Conservation (phyloP, 1,284 basidiomycete genomes). For the Gymnopus androsaceus region DNA sequence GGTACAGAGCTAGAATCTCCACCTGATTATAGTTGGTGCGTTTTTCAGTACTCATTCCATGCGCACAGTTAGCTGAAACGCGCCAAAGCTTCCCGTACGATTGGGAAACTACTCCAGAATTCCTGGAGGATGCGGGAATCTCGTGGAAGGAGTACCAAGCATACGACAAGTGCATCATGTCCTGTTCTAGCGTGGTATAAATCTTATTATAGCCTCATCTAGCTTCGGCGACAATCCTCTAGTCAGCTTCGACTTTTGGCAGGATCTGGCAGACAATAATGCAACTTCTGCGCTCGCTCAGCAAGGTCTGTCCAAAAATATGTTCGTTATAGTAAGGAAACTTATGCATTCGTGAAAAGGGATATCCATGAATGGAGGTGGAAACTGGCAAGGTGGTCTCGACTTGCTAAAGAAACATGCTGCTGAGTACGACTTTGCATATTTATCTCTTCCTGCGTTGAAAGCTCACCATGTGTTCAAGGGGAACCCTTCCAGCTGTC, state of each 20-base stretch:
- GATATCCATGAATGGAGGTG: conserved; percentile 12
- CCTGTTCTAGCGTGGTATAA: background rate
- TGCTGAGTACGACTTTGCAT: background rate
- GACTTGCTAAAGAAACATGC: conserved; percentile 12
- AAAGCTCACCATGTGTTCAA: background rate
- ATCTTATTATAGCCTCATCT: background rate
- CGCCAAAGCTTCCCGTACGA: conserved; percentile 9
- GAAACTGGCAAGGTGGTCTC: conserved; percentile 15
- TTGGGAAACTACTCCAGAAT: conserved; percentile 14
- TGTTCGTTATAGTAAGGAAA: background rate
- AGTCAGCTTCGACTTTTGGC: background rate
- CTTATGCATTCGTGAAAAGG: conserved; percentile 4
- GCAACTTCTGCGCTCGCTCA: conserved; percentile 10
- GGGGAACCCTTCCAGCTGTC: conserved; percentile 12
- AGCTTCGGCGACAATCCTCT: conserved; percentile 15
- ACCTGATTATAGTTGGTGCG: conserved; percentile 8
- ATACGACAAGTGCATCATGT: conserved; percentile 9
- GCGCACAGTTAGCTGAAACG: background rate
- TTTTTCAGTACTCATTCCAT: background rate
- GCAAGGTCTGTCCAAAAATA: background rate
- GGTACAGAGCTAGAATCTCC: conserved; percentile 10
- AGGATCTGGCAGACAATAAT: conserved; percentile 6
- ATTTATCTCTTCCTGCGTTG: background rate
- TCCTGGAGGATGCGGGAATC: conserved; percentile 11
- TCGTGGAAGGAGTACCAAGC: conserved; percentile 16